These are phyloP conservation scores for Hyaloscypha finlandica DNA, from an alignment of 495 filamentous ascomycete species.

Conservation along the genomic window DNA sequence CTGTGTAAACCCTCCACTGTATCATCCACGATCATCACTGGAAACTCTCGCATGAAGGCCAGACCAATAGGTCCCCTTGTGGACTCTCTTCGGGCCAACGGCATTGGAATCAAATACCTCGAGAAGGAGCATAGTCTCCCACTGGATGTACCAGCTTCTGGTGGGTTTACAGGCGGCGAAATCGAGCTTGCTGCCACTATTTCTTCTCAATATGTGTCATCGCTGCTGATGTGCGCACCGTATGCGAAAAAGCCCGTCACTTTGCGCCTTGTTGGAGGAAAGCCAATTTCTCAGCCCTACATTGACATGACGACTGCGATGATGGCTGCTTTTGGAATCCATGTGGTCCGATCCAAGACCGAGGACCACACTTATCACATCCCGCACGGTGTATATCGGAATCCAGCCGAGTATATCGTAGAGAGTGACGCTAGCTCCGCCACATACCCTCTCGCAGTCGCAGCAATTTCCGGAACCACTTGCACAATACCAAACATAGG, in stretches of 20 bases:
- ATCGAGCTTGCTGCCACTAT: constrained; percentile 93
- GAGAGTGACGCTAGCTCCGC: constrained; percentile 98
- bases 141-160: constrained; percentile 76
- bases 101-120: constrained; percentile 78
- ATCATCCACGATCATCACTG: constrained; percentile 78
- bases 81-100: constrained; percentile 83
- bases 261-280: constrained; percentile 84
- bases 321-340: constrained; percentile 92
- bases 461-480: constrained; percentile 90
- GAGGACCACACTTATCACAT: constrained; percentile 89
- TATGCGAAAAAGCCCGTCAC: constrained; percentile 95
- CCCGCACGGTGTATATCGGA: constrained; percentile 80
- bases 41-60: constrained; percentile 95
- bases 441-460: constrained; percentile 93
- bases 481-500: constrained; percentile 98
- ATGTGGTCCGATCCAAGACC: constrained; percentile 68
- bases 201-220: constrained; percentile 97
- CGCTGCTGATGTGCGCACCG: constrained; percentile 93
- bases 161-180: constrained; percentile 85
- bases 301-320: constrained; percentile 99
- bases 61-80: constrained; percentile 94
- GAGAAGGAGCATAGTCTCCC: constrained; percentile 81
- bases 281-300: constrained; percentile 94
- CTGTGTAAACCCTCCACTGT: constrained; percentile 66
- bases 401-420: constrained; percentile 83